These are phyloP conservation scores for Ogataea paraovalis DNA, from an alignment of 805 yeast species.

Conservation along the genomic window DNA sequence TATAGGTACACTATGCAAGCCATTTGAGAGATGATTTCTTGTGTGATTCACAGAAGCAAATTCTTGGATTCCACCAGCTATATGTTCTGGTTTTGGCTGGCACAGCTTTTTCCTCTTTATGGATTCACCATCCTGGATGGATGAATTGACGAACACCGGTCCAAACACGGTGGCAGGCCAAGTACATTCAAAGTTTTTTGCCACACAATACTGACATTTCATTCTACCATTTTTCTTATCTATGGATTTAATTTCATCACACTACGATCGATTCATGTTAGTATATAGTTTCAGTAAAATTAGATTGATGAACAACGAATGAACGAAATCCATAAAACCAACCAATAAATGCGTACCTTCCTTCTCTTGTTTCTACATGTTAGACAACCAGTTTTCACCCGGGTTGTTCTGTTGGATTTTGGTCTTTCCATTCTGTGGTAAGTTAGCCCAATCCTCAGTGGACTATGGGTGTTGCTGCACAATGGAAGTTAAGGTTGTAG, in stretches of 20 bases:
- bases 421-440: neutral
- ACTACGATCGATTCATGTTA: neutral
- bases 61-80: neutral
- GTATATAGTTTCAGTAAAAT: too few relatives aligned
- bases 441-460: too few relatives aligned
- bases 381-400: conserved; percentile 12
- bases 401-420: conserved; percentile 1
- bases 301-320: neutral
- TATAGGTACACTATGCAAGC: neutral
- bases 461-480: too few relatives aligned
- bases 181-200: conserved; percentile 4
- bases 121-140: conserved; percentile 6
- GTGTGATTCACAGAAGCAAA: neutral
- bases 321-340: neutral
- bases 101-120: conserved; percentile 5
- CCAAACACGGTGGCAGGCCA: conserved; percentile 12
- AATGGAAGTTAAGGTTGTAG: too few relatives aligned
- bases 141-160: conserved; percentile 7
- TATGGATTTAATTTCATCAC: conserved; percentile 10
- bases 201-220: conserved; percentile 8
- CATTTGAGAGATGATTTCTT: neutral
- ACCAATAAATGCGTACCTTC: conserved; percentile 1
- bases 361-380: conserved; percentile 9
- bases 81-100: conserved; percentile 2
- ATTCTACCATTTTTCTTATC: conserved; percentile 5